Conservation (phyloP, 2,329 filamentous ascomycete species). For the Xylariales sp. region DNA sequence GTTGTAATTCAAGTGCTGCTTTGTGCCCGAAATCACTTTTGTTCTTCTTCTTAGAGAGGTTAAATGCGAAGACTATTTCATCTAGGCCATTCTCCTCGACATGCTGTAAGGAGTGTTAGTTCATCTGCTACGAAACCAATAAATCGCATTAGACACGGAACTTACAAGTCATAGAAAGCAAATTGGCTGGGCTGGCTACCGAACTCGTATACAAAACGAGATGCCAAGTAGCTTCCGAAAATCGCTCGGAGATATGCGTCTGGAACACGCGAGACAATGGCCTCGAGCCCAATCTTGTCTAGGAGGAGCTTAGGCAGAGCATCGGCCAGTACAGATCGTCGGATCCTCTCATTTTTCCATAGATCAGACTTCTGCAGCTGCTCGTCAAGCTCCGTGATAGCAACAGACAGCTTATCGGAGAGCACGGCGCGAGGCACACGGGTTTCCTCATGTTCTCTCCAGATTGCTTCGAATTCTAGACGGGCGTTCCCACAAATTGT, state of each 20-base stretch:
- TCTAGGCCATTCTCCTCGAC: constrained; percentile 71
- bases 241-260: constrained; percentile 93
- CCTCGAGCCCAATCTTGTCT: constrained; percentile 90
- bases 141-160: constrained; percentile 45
- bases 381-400: constrained; percentile 97
- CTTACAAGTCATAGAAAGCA: constrained; percentile 98
- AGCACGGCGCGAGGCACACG: constrained; percentile 84
- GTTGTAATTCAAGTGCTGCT: background rate
- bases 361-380: constrained; percentile 93
- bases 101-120: constrained; percentile 62
- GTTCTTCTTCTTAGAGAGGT: background rate
- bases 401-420: constrained; percentile 88
- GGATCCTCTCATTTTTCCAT: constrained; percentile 85
- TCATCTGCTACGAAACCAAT: background rate
- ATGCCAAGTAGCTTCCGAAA: constrained; percentile 95
- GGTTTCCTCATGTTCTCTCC: constrained; percentile 89
- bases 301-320: constrained; percentile 87
- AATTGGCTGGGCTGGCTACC: constrained; percentile 94
- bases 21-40: constrained; percentile 32
- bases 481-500: constrained; percentile 91
- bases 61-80: constrained; percentile 45
- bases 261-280: constrained; percentile 86
- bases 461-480: constrained; percentile 98
- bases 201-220: constrained; percentile 95
- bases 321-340: constrained; percentile 81